phyloP scores from a whole-genome alignment of 2,329 filamentous ascomycete species.

The Penicillium glabrum region DNA sequence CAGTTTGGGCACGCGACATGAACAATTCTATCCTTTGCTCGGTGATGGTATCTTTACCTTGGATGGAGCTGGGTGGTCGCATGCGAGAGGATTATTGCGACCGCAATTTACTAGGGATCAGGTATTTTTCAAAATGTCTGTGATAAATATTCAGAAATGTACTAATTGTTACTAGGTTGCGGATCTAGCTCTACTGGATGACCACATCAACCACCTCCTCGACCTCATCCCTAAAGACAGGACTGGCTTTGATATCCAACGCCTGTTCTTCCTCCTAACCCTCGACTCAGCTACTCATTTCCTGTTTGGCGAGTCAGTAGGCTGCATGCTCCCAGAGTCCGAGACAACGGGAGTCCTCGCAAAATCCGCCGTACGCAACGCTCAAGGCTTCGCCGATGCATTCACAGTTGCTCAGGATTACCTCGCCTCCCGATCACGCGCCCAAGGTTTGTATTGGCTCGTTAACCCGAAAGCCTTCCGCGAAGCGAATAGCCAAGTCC shows the following conservation, averaged over 20 bases:
- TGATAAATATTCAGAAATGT: neutral
- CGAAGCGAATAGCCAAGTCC: constrained; percentile 42
- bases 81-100: constrained; percentile 73
- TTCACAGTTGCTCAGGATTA: constrained; percentile 38
- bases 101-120: constrained; percentile 86
- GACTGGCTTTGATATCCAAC: constrained; percentile 65
- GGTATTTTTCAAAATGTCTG: constrained; percentile 46
- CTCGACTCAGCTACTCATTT: constrained; percentile 87
- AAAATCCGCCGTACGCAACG: constrained; percentile 32
- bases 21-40: constrained; percentile 54
- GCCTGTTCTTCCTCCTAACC: constrained; percentile 78
- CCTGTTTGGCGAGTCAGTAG: constrained; percentile 74
- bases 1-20: constrained; percentile 74
- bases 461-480: constrained; percentile 41
- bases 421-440: constrained; percentile 29
- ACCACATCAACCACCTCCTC: constrained; percentile 71
- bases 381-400: constrained; percentile 36
- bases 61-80: constrained; percentile 76
- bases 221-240: constrained; percentile 54
- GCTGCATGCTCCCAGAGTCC: constrained; percentile 44
- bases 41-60: constrained; percentile 62
- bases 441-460: constrained; percentile 39
- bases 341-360: constrained; percentile 53
- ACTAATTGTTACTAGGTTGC: constrained; percentile 24
- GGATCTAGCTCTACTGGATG: constrained; percentile 78